Base-by-base conservation (phyloP, 139 green algal genomes). In the Coelastrella sp. region DNA sequence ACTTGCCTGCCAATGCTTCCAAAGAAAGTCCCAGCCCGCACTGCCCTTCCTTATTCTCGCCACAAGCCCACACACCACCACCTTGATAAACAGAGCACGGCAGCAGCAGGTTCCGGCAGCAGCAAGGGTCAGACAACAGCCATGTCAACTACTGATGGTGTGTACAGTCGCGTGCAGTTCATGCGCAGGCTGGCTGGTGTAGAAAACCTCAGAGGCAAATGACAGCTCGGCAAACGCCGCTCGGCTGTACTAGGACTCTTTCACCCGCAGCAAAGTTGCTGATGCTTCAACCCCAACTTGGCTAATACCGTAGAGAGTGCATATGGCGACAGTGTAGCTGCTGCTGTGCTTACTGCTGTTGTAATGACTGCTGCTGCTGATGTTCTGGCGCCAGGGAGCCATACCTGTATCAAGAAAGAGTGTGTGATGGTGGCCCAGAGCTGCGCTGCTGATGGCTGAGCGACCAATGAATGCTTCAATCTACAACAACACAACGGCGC, bases 341-440 rank as follows among this genome's bases (percentile, higher is more conserved):
- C 78, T 83, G 14, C 78, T n/a, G 8, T 84, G 78, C 78, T 59
- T 35, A 12, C 7, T 66, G 59, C 59, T 10, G 49, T 66, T 75
- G 59, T 10, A n/a, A 20, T 75, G 25, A 59, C 81, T 66, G n/a
- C 9, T 4, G 7, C n/a, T 74, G 81, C 81, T 10, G 57, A 0
- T 11, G 6, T 22, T 73, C 35, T 49, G 35, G 35, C 35, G 35
- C 3, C 35, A 49, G 35, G 35, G 10, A 79, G 73, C 73, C 73
- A 57, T 68, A 87, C 82, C 0, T 80, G 11, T 7, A 78, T 96
- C 94, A 35, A 97, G 78, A 60, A 97, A 96, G 9, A 97, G 92
- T 0, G 91, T 92, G 90, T 97, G 95, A 65, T 93, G 90, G 19
- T 94, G 90, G 1, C 95, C 95, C n/a, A 97, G 91, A 0, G 93